Percentiles rank a stretch among this genome's conserved stretches.
Evolutionary conservation across 345 rosid species (phyloP).

Genomic region (Mercurialis annua): DNA sequence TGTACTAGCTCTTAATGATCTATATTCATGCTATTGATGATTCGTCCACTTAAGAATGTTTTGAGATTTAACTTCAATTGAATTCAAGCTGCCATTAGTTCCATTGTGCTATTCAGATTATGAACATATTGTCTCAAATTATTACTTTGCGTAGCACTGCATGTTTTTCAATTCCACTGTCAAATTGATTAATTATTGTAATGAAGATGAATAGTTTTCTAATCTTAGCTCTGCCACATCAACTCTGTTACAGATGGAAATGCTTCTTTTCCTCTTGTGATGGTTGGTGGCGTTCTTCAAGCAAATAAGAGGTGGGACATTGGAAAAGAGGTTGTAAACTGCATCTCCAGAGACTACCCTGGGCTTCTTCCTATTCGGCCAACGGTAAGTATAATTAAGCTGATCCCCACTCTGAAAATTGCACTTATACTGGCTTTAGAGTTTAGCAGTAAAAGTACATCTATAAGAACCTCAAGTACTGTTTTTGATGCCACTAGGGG

Average conservation of each 20-base stretch:
- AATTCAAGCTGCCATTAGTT: background rate
- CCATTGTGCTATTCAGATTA: background rate
- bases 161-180: background rate
- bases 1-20: too few species aligned
- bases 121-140: background rate
- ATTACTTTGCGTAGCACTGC: too few species aligned
- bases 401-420: background rate
- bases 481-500: background rate
- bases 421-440: background rate
- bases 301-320: slow-evolving; percentile 68
- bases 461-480: background rate
- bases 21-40: background rate
- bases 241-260: slow-evolving; percentile 48
- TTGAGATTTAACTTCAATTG: background rate
- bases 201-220: background rate
- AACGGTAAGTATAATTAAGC: slow-evolving; percentile 38
- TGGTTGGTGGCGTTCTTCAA: slow-evolving; percentile 82
- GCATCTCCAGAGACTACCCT: slow-evolving; percentile 47
- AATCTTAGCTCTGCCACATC: background rate
- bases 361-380: slow-evolving; percentile 56
- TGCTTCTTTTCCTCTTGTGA: slow-evolving; percentile 57
- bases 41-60: background rate
- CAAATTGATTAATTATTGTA: background rate
- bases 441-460: background rate
- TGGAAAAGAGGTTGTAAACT: slow-evolving; percentile 57